Base-by-base conservation (phyloP, 345 rosid genomes). In the Turnera subulata region DNA sequence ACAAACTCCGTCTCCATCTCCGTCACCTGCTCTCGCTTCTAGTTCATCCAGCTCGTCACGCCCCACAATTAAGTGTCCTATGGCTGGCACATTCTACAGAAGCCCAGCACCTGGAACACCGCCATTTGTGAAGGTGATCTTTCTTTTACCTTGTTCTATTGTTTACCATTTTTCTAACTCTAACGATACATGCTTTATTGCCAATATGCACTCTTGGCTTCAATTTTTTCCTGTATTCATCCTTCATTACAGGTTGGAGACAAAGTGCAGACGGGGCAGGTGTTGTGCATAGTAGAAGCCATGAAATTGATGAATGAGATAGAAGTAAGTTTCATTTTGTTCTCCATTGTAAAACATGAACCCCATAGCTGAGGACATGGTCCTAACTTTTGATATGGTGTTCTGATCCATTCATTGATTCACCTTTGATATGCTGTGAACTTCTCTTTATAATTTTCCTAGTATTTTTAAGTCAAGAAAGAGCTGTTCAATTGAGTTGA, bases 231-330 rank as follows among this genome's bases (percentile, higher is more conserved):
- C 29, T n/a, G 25, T 25, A 25, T 15, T 16, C 16, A 3, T 29
- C 32, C 38, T 26, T 29, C 48, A 0, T 24, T 56, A 29, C 66
- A 93, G 99, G 92, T 87, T 47, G 99, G 99, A 72, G 99, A 93
- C 59, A 85, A 83, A 62, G 99, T 93, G 70, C 89, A 85, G 82
- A 93, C 89, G 73, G 99, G 97, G 50, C 99, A 93, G 69, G 88
- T 87, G 33, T 24, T 93, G 56, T 89, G 99, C 79, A 89, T 93
- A 72, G 78, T 87, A 23, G 99, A 93, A 74, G 99, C 99, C 56
- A 93, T 93, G 99, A 93, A 93, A 71, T 73, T 93, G 58, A 89
- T 93, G 99, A 93, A 93, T 53, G 97, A 93, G 69, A 89, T 93
- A n/a, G 99, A 93, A 78, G 99, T 93, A 68, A 15, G 68, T 46